phyloP scores from a whole-genome alignment of 768 basidiomycete species.

The Russula foetens region DNA sequence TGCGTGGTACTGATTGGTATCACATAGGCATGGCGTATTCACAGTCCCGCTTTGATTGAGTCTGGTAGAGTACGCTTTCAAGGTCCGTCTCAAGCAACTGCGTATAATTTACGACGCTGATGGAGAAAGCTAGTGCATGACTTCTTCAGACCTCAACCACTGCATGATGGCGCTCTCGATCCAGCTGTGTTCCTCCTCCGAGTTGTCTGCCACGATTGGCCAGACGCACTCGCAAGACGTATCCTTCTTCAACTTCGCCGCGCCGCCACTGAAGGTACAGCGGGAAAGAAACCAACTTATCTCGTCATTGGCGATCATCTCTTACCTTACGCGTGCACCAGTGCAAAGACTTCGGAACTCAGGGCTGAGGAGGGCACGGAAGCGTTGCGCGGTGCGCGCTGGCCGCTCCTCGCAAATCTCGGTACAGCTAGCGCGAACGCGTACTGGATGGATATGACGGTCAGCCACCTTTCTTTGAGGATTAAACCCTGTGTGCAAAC shows the following conservation, averaged over 20 bases:
- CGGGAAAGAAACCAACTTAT: conserved; percentile 33
- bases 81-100: conserved; percentile 8
- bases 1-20: not conserved
- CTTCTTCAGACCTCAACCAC: conserved; percentile 58
- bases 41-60: conserved; percentile 16
- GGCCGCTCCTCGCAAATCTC: conserved; percentile 62
- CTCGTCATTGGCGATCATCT: conserved; percentile 68
- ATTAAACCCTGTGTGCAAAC: not conserved
- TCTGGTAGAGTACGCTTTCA: conserved; percentile 19
- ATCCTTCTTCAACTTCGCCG: conserved; percentile 40
- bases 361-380: conserved; percentile 41
- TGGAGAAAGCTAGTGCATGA: conserved; percentile 45
- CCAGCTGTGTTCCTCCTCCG: conserved; percentile 62
- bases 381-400: conserved; percentile 44
- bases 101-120: not conserved
- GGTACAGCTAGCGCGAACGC: conserved; percentile 64
- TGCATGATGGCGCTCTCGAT: conserved; percentile 25
- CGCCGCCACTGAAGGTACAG: conserved; percentile 24
- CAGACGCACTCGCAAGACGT: conserved; percentile 41
- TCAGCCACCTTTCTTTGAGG: conserved; percentile 25
- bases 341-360: conserved; percentile 18
- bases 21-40: conserved; percentile 18
- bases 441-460: conserved; percentile 66
- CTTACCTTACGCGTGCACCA: conserved; percentile 54
- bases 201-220: conserved; percentile 74